Percentiles rank a stretch among this genome's conserved stretches.
These are phyloP conservation scores for Tetracentron sinense DNA, from an alignment of 164 flowering plant genomes.

Conservation along the genomic window DNA sequence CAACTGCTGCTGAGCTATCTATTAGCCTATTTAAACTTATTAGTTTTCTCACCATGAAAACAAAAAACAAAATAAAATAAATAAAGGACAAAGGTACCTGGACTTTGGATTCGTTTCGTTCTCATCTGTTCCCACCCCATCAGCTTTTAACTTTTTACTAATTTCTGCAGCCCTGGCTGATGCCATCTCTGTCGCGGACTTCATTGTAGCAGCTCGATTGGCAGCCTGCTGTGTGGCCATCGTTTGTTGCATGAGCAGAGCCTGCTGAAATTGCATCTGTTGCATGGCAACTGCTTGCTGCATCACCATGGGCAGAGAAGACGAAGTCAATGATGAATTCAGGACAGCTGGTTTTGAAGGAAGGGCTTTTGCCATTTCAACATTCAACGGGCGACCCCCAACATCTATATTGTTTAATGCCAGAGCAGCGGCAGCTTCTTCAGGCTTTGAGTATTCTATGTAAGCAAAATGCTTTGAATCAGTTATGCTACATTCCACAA, in stretches of 20 bases:
- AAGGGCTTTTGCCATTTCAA: conserved; percentile 98
- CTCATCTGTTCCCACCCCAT: conserved; percentile 57
- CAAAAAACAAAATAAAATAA: no score
- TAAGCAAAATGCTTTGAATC: conserved; percentile 96
- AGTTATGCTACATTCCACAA: conserved; percentile 79
- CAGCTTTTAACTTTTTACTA: conserved; percentile 77
- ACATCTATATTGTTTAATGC: conserved; percentile 91
- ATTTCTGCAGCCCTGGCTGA: conserved; percentile 98
- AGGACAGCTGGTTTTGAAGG: conserved; percentile 58
- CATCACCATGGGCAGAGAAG: conserved; percentile 88
- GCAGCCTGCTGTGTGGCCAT: conserved; percentile 96
- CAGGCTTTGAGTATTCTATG: conserved; percentile 92
- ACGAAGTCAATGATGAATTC: conserved; percentile 43
- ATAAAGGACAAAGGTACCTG: conserved; percentile 40
- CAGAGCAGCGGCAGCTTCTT: conserved; percentile 91
- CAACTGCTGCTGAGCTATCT: no score
- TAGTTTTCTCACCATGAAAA: no score
- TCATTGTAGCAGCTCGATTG: conserved; percentile 89
- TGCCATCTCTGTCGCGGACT: conserved; percentile 90
- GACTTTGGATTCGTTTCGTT: conserved; percentile 46
- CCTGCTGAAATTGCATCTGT: conserved; percentile 99
- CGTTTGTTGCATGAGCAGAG: conserved; percentile 90
- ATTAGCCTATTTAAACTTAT: no score
- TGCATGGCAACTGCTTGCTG: conserved; percentile 99
- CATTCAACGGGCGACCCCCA: conserved; percentile 91